These are phyloP conservation scores for Mycotypha africana DNA, from an alignment of 371 early-diverging fungal species.

Conservation along the genomic window DNA sequence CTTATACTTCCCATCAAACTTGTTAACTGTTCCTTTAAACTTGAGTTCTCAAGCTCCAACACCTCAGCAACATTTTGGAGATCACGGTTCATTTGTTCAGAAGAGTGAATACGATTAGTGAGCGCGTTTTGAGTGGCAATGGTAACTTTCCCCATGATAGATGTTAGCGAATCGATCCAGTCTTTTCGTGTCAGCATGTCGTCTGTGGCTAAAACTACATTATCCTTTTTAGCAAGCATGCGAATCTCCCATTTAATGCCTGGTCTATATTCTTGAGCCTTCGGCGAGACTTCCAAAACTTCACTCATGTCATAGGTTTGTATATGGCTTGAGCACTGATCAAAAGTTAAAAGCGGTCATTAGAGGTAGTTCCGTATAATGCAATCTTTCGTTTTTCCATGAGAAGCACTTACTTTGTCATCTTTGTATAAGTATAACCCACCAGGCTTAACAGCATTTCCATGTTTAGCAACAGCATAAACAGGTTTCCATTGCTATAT, in stretches of 20 bases:
- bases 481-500: constrained; percentile 45
- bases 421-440: constrained; percentile 44
- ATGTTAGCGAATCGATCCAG: constrained; percentile 42
- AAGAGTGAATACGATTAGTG: constrained; percentile 27
- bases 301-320: constrained; percentile 50
- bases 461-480: constrained; percentile 51
- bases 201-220: constrained; percentile 39
- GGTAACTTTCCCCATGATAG: constrained; percentile 49
- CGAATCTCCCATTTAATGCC: constrained; percentile 46
- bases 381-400: no score
- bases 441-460: constrained; percentile 43
- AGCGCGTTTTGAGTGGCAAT: constrained; percentile 43
- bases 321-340: constrained; percentile 37
- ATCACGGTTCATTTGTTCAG: constrained; percentile 36
- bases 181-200: constrained; percentile 35
- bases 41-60: constrained; percentile 22
- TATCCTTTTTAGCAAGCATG: constrained; percentile 37
- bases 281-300: constrained; percentile 43
- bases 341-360: no score
- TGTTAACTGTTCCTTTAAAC: constrained; percentile 23
- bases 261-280: constrained; percentile 35
- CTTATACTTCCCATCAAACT: constrained; percentile 14
- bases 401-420: no score
- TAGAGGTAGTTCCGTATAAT: no score
- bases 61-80: constrained; percentile 25